Evolutionary conservation across 257 asterid genomes (phyloP), one percentile per base, ranked within the genome.

Genomic region (Fraxinus pennsylvanica): DNA sequence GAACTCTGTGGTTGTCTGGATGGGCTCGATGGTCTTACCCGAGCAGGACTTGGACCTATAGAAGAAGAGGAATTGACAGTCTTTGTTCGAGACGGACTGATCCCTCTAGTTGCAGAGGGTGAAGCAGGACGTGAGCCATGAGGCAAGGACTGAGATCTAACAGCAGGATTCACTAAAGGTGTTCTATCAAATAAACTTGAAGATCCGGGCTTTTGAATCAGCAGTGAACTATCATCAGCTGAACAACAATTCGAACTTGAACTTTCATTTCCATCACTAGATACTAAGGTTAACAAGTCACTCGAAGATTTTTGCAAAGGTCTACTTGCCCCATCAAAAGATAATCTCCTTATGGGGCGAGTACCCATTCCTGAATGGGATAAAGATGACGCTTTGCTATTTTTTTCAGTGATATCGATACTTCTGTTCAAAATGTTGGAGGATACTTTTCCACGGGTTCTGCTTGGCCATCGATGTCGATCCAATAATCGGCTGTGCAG

Each of bases 401-500:
- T 81, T 89, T 85, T 90, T 81, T 88, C 91, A 73, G 75, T 38
- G 9, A 38, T 76, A 85, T 84, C 85, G 80, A 82, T 81, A 79
- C 86, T 89, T 88, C 84, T 84, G 33, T 59, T 88, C 36, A 84
- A 27, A 67, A 82, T 25, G 80, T 74, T 74, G 32, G 87, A 79
- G 63, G 85, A 76, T 17, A 79, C 71, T 83, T 82, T 90, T 66
- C 86, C 92, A 76, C 82, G 86, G 15, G 77, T 79, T 85, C 89
- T 86, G 83, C 88, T 87, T 29, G 90, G 92, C 97, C 96, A 87
- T 78, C 92, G 87, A 84, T 89, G 92, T 77, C 87, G 97, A 72
- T 92, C 96, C 6, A 87, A 77, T 52, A 85, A 71, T 83, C 88
- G 88, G 75, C 89, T 57, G 67, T 78, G 86, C 19, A 74, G 59